Conservation (phyloP, 306 rosid genomes). For the Abrus pulchellus region DNA sequence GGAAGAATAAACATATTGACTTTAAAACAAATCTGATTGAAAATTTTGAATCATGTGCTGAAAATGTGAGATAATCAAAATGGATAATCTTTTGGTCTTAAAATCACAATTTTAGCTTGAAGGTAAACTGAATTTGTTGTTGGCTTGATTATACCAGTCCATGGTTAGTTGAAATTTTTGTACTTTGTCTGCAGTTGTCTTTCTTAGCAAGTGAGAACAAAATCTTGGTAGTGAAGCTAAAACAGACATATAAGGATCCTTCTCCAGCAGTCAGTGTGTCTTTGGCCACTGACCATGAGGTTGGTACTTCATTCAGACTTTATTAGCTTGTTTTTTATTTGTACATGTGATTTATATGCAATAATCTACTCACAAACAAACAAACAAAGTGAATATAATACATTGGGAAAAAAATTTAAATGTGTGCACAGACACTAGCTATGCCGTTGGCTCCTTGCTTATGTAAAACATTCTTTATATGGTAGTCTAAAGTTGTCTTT, state of each 20-base stretch:
- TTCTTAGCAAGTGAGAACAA: slow-evolving; percentile 76
- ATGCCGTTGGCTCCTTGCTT: background rate
- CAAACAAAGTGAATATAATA: too few relatives aligned
- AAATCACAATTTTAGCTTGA: background rate
- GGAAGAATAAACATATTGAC: background rate
- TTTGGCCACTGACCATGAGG: slow-evolving; percentile 60
- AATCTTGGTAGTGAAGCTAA: slow-evolving; percentile 69
- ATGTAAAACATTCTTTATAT: background rate
- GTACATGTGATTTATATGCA: slow-evolving; percentile 8
- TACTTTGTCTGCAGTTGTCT: slow-evolving; percentile 71
- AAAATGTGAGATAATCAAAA: slow-evolving; percentile 25
- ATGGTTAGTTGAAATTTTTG: slow-evolving; percentile 47
- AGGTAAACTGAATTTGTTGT: background rate
- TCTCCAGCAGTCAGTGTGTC: slow-evolving; percentile 58
- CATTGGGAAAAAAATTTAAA: too few relatives aligned
- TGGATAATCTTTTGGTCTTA: slow-evolving; percentile 22
- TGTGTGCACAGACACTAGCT: too few relatives aligned
- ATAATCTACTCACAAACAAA: slow-evolving; percentile 4
- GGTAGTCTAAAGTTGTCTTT: background rate
- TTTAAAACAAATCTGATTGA: slow-evolving; percentile 22
- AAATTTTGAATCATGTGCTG: slow-evolving; percentile 11
- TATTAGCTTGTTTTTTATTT: background rate
- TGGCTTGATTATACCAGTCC: background rate
- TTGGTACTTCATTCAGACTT: slow-evolving; percentile 49
- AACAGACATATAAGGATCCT: slow-evolving; percentile 56